phyloP scores from a whole-genome alignment of 2,329 filamentous ascomycete genomes.

The Cladobotryum protrusum region DNA sequence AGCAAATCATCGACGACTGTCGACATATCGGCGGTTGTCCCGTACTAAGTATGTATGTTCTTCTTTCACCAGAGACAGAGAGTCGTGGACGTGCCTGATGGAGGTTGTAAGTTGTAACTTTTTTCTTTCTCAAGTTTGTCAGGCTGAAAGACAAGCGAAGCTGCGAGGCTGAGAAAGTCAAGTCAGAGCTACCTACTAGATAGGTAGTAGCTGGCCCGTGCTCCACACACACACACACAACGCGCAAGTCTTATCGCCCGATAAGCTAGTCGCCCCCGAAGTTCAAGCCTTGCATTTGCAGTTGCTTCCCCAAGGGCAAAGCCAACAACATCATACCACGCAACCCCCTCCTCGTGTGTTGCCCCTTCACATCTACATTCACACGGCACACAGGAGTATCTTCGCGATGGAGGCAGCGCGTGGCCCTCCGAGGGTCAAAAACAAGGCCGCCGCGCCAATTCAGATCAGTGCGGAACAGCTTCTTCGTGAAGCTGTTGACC shows the following conservation, averaged over 20 bases:
- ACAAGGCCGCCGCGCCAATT: conserved; percentile 87
- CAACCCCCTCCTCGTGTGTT: neutral
- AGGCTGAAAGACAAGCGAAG: conserved; percentile 13
- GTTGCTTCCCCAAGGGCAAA: neutral
- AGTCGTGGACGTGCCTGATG: neutral
- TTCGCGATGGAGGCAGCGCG: conserved; percentile 77
- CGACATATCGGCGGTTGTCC: conserved; percentile 56
- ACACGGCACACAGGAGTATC: neutral
- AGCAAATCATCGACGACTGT: conserved; percentile 88
- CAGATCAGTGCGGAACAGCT: conserved; percentile 97
- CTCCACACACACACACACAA: neutral
- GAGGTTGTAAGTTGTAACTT: conserved; percentile 5
- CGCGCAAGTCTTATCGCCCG: conserved; percentile 7
- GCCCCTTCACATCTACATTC: conserved; percentile 6
- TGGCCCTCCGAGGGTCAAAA: conserved; percentile 93
- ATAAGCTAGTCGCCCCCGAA: conserved; percentile 12
- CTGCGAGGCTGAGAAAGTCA: conserved; percentile 21
- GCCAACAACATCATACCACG: neutral
- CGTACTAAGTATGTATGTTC: too few species aligned
- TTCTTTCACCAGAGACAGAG: neutral
- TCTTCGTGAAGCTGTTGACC: conserved; percentile 91
- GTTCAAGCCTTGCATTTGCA: conserved; percentile 15
- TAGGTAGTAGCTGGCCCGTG: conserved; percentile 15
- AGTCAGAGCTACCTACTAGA: conserved; percentile 16
- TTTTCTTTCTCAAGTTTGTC: conserved; percentile 1